These are phyloP conservation scores for Globisporangium parvum DNA, from an alignment of 352 stramenopile species.

Conservation along the genomic window DNA sequence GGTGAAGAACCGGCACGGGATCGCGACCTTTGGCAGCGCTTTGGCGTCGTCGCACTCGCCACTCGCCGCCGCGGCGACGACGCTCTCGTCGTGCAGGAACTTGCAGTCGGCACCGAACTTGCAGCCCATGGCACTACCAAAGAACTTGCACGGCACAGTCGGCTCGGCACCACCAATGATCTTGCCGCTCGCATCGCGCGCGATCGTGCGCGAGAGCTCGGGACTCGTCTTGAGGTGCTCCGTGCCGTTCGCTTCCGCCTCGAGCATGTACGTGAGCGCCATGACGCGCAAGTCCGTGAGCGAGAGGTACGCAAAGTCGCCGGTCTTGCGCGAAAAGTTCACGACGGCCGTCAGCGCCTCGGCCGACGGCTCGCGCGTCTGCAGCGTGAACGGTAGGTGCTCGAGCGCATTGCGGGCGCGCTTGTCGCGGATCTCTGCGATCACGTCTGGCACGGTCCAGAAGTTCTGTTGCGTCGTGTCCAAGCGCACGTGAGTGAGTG, in stretches of 20 bases:
- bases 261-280: conserved; percentile 83
- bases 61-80: conserved; percentile 12
- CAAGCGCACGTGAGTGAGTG: no score
- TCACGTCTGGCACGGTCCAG: conserved; percentile 82
- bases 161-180: conserved; percentile 42
- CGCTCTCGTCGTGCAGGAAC: conserved; percentile 66
- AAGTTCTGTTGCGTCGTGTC: conserved; percentile 75
- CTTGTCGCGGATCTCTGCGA: conserved; percentile 81
- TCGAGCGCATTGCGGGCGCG: conserved; percentile 64
- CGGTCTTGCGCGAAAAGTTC: conserved; percentile 81
- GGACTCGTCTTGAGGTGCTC: conserved; percentile 70
- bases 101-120: conserved; percentile 78
- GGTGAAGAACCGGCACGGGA: conserved; percentile 76
- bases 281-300: conserved; percentile 85
- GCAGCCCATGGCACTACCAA: conserved; percentile 66
- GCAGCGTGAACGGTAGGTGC: conserved; percentile 64
- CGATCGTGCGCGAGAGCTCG: conserved; percentile 60
- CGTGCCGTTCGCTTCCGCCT: conserved; percentile 62
- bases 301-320: conserved; percentile 81
- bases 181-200: conserved; percentile 57
- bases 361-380: conserved; percentile 74
- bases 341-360: conserved; percentile 76
- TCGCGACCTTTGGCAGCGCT: conserved; percentile 49
- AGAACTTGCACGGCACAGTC: conserved; percentile 74
- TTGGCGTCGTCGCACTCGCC: conserved; percentile 9